A percentile compares a stretch with the other conserved stretches of the same genome.
Evolutionary conservation across 169 alveolate genomes (phyloP).

Genomic region (Cryptosporidium baileyi): DNA sequence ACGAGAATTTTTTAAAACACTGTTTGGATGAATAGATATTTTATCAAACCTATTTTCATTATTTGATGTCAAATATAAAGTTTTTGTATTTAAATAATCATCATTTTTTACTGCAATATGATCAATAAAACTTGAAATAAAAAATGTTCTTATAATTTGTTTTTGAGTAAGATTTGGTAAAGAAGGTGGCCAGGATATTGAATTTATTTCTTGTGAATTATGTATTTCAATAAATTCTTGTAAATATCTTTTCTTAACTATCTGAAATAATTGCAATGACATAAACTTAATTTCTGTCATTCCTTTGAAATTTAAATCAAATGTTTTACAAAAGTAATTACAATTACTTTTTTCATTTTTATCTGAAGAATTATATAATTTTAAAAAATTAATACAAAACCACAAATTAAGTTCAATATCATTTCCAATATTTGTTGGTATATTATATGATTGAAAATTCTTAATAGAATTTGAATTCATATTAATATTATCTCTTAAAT

Average conservation of each 20-base stretch:
- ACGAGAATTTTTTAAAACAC: background rate
- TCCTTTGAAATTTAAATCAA: constrained; percentile 14
- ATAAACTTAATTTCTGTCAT: constrained; percentile 44
- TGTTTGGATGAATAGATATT: constrained; percentile 10
- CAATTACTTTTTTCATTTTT: background rate
- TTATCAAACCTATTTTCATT: background rate
- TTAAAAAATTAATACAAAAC: constrained; percentile 36
- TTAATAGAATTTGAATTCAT: background rate
- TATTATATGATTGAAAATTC: background rate
- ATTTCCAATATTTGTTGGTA: constrained; percentile 39
- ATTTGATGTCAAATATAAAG: background rate
- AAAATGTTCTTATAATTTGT: constrained; percentile 1
- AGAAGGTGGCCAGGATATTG: background rate
- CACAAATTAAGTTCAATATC: constrained; percentile 39
- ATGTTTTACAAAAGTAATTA: constrained; percentile 9
- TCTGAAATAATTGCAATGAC: constrained; percentile 22
- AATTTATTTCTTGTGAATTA: background rate
- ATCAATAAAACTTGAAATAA: constrained; percentile 44
- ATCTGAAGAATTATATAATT: background rate
- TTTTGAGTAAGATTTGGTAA: constrained; percentile 29
- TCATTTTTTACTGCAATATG: constrained; percentile 55
- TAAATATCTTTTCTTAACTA: constrained; percentile 9
- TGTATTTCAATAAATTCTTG: background rate
- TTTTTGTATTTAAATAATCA: background rate
- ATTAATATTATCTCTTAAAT: constrained; percentile 2